Percentiles rank a stretch among this genome's conserved stretches.
Evolutionary conservation across 2,329 filamentous ascomycete species (phyloP).

Genomic region (Apiospora kogelbergensis): DNA sequence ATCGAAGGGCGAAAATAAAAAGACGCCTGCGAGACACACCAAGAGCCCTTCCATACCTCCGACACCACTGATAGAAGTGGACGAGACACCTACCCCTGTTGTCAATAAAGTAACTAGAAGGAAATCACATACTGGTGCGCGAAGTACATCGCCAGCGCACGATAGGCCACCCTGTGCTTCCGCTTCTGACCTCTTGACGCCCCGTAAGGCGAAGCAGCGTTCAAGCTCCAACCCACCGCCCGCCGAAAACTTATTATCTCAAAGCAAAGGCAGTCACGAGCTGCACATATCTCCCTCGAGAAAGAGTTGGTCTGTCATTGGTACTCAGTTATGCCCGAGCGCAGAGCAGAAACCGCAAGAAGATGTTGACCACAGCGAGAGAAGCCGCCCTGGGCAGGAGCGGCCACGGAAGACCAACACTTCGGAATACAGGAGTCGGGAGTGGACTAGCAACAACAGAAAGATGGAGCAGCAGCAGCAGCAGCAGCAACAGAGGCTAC

Average conservation of each 20-base stretch:
- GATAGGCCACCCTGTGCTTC: not conserved
- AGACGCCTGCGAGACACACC: not conserved
- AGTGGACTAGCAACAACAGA: not conserved
- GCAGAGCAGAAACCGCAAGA: not conserved
- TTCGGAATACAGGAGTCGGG: not conserved
- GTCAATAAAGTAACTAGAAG: not conserved
- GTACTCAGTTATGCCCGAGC: not conserved
- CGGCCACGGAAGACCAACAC: not conserved
- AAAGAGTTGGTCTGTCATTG: not conserved
- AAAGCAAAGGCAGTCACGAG: not conserved
- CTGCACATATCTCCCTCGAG: not conserved
- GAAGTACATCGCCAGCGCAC: not conserved
- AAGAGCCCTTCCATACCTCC: not conserved
- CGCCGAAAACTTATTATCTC: not conserved
- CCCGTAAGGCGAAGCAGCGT: not conserved
- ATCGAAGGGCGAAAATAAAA: not conserved
- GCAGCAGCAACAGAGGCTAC: too few relatives aligned
- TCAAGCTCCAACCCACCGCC: not conserved
- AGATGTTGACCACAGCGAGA: not conserved
- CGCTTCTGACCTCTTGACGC: not conserved
- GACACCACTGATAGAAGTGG: not conserved
- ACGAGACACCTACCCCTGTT: not conserved
- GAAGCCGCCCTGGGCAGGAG: not conserved
- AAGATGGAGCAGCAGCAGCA: not conserved
- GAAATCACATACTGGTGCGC: not conserved